Evolutionary conservation across 2,329 filamentous ascomycete species (phyloP), one percentile per base, ranked within the genome.

Genomic region (Penicillium sp.): DNA sequence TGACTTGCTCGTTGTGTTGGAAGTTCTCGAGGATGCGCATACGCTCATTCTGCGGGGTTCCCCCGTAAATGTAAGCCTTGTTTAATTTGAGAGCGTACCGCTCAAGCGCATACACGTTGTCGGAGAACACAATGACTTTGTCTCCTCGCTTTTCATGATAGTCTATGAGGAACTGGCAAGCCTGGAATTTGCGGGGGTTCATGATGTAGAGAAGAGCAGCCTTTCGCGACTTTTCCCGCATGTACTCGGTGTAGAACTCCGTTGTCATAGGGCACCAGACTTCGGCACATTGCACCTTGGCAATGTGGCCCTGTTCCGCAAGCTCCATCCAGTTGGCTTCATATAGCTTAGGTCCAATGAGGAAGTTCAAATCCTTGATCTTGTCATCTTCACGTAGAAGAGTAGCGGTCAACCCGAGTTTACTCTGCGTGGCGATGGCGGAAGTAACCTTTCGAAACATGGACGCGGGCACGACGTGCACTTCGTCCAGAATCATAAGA

Each of bases 301-400:
- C 95, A 75, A 99, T 99, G 74, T 97, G 93, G 0, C 95, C 95
- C 78, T 97, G 93, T 72, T 97, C 92, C 1, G 94, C 95, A 46
- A 99, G 86, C 76, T 99, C 95, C 89, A 98, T 97, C 95, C 95
- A 99, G 76, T 99, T 99, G 30, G 95, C 95, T 78, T 99, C 95
- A 74, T 97, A 99, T 0, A 99, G 83, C 77, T 99, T 99, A 0
- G 95, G 95, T 0, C 95, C 95, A 71, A 99, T 98, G 62, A 99
- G 81, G 74, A 98, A 99, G 76, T 99, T 99, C 50, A 99, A 80
- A 82, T 98, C 93, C 29, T 91, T 92, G 74, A 99, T 99, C 81
- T 98, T 98, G 83, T 99, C 94, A 72, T 99, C 95, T 79, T 99
- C 95, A 82, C 95, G 88, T 17, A 99, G 87, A 11, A 99, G 82